Conservation (phyloP, 768 basidiomycete species). For the Boletus barrowsii region DNA sequence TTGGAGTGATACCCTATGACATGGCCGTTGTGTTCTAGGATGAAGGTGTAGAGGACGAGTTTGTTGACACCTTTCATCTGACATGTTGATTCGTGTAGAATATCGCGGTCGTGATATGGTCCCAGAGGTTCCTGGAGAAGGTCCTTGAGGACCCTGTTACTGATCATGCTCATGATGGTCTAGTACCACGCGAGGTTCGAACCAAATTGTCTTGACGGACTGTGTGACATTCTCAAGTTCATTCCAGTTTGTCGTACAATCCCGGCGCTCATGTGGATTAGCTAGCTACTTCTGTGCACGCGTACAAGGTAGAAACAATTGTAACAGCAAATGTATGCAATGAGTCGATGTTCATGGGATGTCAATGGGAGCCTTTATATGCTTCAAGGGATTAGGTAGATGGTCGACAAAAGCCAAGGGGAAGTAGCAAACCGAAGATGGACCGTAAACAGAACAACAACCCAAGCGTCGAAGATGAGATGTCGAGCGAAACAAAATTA, state of each 20-base stretch:
- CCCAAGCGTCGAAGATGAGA: constrained; percentile 16
- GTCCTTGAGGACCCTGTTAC: constrained; percentile 16
- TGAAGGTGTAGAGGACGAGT: constrained; percentile 30
- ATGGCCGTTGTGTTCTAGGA: constrained; percentile 24
- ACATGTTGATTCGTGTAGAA: constrained; percentile 22
- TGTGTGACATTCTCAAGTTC: neutral
- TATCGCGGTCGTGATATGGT: constrained; percentile 28
- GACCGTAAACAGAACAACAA: constrained; percentile 27
- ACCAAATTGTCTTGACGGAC: too few species aligned
- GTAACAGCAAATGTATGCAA: constrained; percentile 31
- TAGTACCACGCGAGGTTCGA: neutral
- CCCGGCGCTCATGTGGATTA: constrained; percentile 7
- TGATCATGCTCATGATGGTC: constrained; percentile 13
- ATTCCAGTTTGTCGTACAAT: neutral
- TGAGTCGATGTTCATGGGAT: constrained; percentile 26
- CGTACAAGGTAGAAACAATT: constrained; percentile 28
- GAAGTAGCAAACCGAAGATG: constrained; percentile 24
- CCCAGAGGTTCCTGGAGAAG: constrained; percentile 28
- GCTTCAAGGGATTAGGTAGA: constrained; percentile 27
- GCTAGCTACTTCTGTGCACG: constrained; percentile 23
- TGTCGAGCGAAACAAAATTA: constrained; percentile 3
- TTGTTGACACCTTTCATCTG: constrained; percentile 4
- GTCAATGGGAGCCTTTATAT: constrained; percentile 17
- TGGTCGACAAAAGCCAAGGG: constrained; percentile 17
- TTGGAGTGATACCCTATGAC: constrained; percentile 25